These are phyloP conservation scores for Hawksworthiomyces lignivorus DNA, from an alignment of 2,329 filamentous ascomycete species.

Conservation along the genomic window DNA sequence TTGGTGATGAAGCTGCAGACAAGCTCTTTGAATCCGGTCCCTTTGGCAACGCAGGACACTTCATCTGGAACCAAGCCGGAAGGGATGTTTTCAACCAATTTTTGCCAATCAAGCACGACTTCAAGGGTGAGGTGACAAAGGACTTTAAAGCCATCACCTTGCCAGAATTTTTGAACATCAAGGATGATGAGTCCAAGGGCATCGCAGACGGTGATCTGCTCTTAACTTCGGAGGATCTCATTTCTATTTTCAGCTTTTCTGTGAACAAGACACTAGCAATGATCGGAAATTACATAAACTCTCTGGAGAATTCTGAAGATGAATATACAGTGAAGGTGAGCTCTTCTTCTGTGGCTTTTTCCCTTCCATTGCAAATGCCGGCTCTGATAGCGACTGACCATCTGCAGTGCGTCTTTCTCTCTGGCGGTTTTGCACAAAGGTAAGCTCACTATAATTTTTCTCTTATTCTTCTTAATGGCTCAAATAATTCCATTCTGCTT, in stretches of 20 bases:
- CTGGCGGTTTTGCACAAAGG: constrained; percentile 18
- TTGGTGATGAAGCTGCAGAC: constrained; percentile 15
- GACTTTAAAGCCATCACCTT: constrained; percentile 13
- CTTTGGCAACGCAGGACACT: constrained; percentile 17
- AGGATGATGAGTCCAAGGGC: constrained; percentile 13
- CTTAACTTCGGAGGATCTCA: constrained; percentile 14
- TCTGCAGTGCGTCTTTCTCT: constrained; percentile 19
- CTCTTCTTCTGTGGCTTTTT: no score
- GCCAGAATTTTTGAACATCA: constrained; percentile 13
- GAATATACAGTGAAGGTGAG: constrained; percentile 16
- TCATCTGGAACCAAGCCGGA: constrained; percentile 18
- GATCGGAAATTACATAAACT: constrained; percentile 15
- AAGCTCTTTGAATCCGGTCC: constrained; percentile 15
- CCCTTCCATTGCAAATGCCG: no score
- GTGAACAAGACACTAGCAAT: constrained; percentile 18
- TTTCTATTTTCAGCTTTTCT: constrained; percentile 16
- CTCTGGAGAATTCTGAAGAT: constrained; percentile 11
- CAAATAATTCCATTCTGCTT: neutral
- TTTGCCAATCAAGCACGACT: constrained; percentile 18
- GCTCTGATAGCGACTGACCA: no score
- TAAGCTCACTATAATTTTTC: neutral
- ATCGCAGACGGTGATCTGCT: constrained; percentile 14
- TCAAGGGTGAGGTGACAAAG: constrained; percentile 15
- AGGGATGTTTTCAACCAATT: constrained; percentile 19
- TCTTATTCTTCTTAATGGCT: no score